Percentiles rank a stretch among this genome's conserved stretches.
phyloP scores from a whole-genome alignment of 2,329 filamentous ascomycete genomes.

The Fusarium pininemorale region DNA sequence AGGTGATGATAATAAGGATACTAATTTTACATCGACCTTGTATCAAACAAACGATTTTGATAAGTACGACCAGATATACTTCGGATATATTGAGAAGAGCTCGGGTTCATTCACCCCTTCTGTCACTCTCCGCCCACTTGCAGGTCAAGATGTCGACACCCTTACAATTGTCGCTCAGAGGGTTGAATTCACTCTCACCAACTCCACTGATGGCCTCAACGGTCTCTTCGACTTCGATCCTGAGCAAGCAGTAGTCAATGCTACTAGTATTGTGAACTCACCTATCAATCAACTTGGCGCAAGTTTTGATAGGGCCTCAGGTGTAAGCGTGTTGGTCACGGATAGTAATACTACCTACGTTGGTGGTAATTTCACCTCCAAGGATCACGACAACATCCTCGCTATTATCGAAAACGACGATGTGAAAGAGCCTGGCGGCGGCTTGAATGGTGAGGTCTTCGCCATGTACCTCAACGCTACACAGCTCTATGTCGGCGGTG shows the following conservation, averaged over 20 bases:
- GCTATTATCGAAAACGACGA: slow-evolving; percentile 72
- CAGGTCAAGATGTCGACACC: slow-evolving; percentile 67
- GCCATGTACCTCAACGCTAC: slow-evolving; percentile 74
- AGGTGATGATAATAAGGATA: slow-evolving; percentile 52
- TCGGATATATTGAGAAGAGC: slow-evolving; percentile 81
- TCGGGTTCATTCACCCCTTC: slow-evolving; percentile 78
- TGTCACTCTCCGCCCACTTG: slow-evolving; percentile 77
- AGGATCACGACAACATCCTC: slow-evolving; percentile 78
- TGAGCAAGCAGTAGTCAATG: slow-evolving; percentile 58
- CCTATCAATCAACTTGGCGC: slow-evolving; percentile 80
- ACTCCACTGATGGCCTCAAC: slow-evolving; percentile 83
- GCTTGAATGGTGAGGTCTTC: slow-evolving; percentile 82
- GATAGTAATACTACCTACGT: slow-evolving; percentile 74
- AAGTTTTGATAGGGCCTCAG: slow-evolving; percentile 72
- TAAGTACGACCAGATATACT: slow-evolving; percentile 94
- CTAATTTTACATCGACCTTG: slow-evolving; percentile 68
- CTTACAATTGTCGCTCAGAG: slow-evolving; percentile 90
- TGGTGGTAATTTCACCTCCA: slow-evolving; percentile 83
- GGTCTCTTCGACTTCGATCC: slow-evolving; percentile 91
- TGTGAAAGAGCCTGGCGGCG: slow-evolving; percentile 71
- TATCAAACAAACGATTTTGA: slow-evolving; percentile 96
- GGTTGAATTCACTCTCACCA: slow-evolving; percentile 78
- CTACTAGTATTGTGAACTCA: slow-evolving; percentile 73
- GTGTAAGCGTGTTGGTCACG: slow-evolving; percentile 74
- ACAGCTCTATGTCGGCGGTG: slow-evolving; percentile 81